A percentile compares a stretch with the other conserved stretches of the same genome.
Evolutionary conservation across 2,329 filamentous ascomycete genomes (phyloP).

Genomic region (Ilyonectria destructans): DNA sequence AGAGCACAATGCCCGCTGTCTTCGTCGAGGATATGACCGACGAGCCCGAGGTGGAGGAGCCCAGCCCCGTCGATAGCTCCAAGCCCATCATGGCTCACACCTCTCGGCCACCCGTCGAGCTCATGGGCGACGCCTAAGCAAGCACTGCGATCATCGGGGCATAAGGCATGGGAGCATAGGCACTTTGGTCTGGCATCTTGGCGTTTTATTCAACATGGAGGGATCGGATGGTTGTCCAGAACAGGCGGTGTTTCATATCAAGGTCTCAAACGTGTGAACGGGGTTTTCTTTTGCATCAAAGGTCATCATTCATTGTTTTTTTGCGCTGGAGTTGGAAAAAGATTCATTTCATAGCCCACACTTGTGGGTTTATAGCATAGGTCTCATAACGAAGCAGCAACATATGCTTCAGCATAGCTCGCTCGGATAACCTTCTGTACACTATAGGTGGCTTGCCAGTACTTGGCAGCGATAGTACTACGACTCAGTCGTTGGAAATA

Average conservation of each 20-base stretch:
- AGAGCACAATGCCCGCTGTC: slow-evolving; percentile 75
- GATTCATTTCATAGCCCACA: slow-evolving; percentile 26
- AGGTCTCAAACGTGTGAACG: slow-evolving; percentile 13
- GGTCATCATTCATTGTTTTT: slow-evolving; percentile 25
- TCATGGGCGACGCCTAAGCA: slow-evolving; percentile 66
- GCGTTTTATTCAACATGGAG: slow-evolving; percentile 39
- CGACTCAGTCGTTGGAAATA: slow-evolving; percentile 20
- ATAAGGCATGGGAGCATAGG: background rate
- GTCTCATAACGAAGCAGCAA: slow-evolving; percentile 21
- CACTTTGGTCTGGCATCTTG: slow-evolving; percentile 19
- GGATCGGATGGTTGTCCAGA: slow-evolving; percentile 13
- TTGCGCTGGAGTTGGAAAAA: slow-evolving; percentile 44
- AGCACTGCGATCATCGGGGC: background rate
- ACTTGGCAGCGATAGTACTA: slow-evolving; percentile 24
- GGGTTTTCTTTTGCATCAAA: slow-evolving; percentile 21
- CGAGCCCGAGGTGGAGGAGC: slow-evolving; percentile 61
- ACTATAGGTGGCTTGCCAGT: slow-evolving; percentile 5
- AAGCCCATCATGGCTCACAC: slow-evolving; percentile 74
- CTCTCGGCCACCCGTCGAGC: slow-evolving; percentile 75
- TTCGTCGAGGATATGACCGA: slow-evolving; percentile 79
- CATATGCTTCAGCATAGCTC: background rate
- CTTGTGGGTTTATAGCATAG: slow-evolving; percentile 19
- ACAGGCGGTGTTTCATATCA: slow-evolving; percentile 25
- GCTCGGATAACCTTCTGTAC: slow-evolving; percentile 11
- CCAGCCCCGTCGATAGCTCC: slow-evolving; percentile 60